A percentile compares a stretch with the other conserved stretches of the same genome.
Conservation (phyloP, 805 yeast species). For the Ogataea methylovora region DNA sequence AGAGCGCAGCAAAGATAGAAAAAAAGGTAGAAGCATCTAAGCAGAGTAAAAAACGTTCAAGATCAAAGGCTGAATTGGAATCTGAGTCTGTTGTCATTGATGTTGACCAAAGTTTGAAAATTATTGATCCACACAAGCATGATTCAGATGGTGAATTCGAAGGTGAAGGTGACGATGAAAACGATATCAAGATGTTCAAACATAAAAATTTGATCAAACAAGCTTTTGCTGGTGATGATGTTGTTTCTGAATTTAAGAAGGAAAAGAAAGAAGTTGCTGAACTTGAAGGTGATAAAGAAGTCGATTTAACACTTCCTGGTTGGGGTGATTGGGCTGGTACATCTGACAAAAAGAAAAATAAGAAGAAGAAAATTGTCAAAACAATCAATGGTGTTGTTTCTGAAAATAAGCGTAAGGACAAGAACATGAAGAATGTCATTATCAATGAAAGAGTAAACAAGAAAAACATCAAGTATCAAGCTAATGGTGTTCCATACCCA, state of each 20-base stretch:
- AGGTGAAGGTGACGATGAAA: conserved; percentile 37
- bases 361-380: conserved; percentile 56
- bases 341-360: conserved; percentile 31
- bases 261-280: conserved; percentile 63
- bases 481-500: conserved; percentile 91
- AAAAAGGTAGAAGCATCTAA: conserved; percentile 19
- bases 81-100: conserved; percentile 36
- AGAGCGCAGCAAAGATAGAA: conserved; percentile 37
- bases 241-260: conserved; percentile 66
- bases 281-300: conserved; percentile 83
- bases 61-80: conserved; percentile 25
- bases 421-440: conserved; percentile 69
- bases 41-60: conserved; percentile 24
- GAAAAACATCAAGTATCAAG: conserved; percentile 77
- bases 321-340: conserved; percentile 98
- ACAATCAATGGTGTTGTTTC: conserved; percentile 72
- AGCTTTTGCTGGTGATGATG: conserved; percentile 98
- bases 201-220: conserved; percentile 78
- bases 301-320: conserved; percentile 85
- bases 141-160: conserved; percentile 30
- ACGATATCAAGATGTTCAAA: conserved; percentile 49
- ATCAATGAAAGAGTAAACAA: conserved; percentile 84
- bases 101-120: conserved; percentile 45
- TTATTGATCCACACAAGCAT: conserved; percentile 36
- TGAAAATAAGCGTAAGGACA: conserved; percentile 70